phyloP scores from a whole-genome alignment of 2,329 filamentous ascomycete species.

The Stemphylium lycopersici region DNA sequence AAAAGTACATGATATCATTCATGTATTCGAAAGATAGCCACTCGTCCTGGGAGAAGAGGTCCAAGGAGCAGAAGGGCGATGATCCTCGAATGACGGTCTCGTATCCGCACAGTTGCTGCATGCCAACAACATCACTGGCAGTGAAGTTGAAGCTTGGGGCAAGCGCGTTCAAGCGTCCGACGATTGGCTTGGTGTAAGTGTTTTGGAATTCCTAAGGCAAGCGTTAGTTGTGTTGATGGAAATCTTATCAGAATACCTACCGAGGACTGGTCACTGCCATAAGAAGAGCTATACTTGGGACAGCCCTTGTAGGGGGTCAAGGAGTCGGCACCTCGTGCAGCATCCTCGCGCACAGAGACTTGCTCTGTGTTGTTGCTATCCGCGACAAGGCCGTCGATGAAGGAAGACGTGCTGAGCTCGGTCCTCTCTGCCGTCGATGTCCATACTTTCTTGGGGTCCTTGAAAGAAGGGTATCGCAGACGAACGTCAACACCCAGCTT shows the following conservation, averaged over 20 bases:
- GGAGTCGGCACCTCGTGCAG: constrained; percentile 64
- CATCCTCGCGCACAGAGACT: constrained; percentile 62
- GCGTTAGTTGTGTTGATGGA: not conserved
- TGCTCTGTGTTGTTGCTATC: constrained; percentile 62
- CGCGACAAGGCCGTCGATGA: constrained; percentile 63
- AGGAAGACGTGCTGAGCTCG: constrained; percentile 61
- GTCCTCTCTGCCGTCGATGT: constrained; percentile 68
- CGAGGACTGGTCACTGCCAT: constrained; percentile 61
- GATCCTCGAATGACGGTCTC: constrained; percentile 68
- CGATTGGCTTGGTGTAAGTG: constrained; percentile 65
- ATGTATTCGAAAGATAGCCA: constrained; percentile 72
- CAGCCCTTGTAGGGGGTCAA: constrained; percentile 70
- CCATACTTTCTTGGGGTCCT: constrained; percentile 63
- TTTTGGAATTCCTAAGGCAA: constrained; percentile 50
- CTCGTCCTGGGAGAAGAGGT: constrained; percentile 65
- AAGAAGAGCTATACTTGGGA: constrained; percentile 64
- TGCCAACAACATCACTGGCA: constrained; percentile 65
- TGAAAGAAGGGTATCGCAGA: constrained; percentile 63
- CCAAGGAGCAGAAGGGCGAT: constrained; percentile 66
- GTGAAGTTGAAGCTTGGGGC: constrained; percentile 69
- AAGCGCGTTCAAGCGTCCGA: constrained; percentile 60
- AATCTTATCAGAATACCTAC: constrained; percentile 20
- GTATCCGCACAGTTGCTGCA: constrained; percentile 71
- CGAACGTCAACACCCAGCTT: constrained; percentile 64
- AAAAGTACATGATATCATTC: constrained; percentile 68